phyloP scores from a whole-genome alignment of 192 early-diverging fungal species.

The Rhizoclosmatium sp. region DNA sequence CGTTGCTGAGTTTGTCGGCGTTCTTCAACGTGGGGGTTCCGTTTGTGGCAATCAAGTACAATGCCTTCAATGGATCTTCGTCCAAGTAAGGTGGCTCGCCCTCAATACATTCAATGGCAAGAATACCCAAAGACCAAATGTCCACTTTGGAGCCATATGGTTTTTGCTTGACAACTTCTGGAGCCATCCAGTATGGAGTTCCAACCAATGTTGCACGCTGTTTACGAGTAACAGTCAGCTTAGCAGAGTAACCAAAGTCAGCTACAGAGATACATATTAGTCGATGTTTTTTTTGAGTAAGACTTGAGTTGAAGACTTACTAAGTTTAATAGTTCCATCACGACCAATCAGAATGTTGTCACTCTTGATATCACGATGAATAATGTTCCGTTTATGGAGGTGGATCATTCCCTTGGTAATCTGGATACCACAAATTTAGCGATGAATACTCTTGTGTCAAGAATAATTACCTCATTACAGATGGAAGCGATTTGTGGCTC shows the following conservation, averaged over 20 bases:
- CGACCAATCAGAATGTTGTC: slow-evolving; percentile 69
- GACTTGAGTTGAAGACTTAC: slow-evolving; percentile 9
- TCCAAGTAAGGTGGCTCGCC: slow-evolving; percentile 94
- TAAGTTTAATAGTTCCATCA: slow-evolving; percentile 47
- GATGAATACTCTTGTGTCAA: slow-evolving; percentile 60
- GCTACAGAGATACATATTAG: slow-evolving; percentile 49
- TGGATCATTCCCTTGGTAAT: slow-evolving; percentile 84
- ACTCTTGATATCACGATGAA: slow-evolving; percentile 92
- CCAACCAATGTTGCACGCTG: slow-evolving; percentile 70
- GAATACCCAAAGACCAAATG: slow-evolving; percentile 91
- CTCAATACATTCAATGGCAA: slow-evolving; percentile 97
- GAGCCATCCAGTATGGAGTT: slow-evolving; percentile 65
- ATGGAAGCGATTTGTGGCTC: slow-evolving; percentile 54
- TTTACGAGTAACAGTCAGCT: slow-evolving; percentile 76
- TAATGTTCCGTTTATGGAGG: slow-evolving; percentile 83
- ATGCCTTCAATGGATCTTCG: slow-evolving; percentile 90
- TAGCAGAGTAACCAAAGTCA: slow-evolving; percentile 93
- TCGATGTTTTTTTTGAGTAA: background rate
- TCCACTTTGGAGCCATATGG: slow-evolving; percentile 76
- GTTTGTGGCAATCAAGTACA: slow-evolving; percentile 94
- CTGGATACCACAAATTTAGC: slow-evolving; percentile 75
- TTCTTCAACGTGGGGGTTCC: slow-evolving; percentile 90
- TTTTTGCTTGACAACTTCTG: slow-evolving; percentile 65
- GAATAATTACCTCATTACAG: slow-evolving; percentile 72
- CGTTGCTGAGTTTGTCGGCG: slow-evolving; percentile 78